Evolutionary conservation across 176 grass and related monocot genomes (phyloP).

Genomic region (Poa pratensis): DNA sequence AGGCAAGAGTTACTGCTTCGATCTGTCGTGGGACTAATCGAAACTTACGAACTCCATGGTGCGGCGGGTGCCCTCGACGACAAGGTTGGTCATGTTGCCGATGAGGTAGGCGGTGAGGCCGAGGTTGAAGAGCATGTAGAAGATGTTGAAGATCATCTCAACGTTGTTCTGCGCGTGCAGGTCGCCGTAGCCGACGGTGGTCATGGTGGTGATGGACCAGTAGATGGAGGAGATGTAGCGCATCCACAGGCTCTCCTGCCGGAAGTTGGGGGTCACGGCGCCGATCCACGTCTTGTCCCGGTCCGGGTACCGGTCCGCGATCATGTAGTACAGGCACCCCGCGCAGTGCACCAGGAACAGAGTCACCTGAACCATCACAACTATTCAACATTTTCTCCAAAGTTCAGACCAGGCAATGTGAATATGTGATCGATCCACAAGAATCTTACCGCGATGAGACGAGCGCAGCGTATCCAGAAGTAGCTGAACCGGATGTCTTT

Average conservation of each 20-base stretch:
- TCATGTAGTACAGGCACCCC: constrained; percentile 87
- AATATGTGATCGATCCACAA: background rate
- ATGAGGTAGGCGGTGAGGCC: constrained; percentile 93
- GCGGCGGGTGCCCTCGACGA: constrained; percentile 84
- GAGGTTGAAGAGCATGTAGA: constrained; percentile 96
- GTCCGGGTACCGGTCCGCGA: constrained; percentile 82
- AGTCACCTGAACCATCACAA: constrained; percentile 57
- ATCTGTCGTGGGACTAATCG: background rate
- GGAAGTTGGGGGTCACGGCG: constrained; percentile 83
- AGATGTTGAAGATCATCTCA: constrained; percentile 83
- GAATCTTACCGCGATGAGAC: constrained; percentile 59
- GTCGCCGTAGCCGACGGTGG: constrained; percentile 96
- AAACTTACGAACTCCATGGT: constrained; percentile 96
- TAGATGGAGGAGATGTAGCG: constrained; percentile 91
- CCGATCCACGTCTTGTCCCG: constrained; percentile 92
- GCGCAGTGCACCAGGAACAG: constrained; percentile 92
- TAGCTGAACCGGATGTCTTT: constrained; percentile 99
- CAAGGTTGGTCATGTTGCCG: constrained; percentile 98
- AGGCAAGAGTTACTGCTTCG: background rate
- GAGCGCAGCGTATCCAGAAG: constrained; percentile 81
- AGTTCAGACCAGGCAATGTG: background rate
- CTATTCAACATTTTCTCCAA: background rate
- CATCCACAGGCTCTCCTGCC: constrained; percentile 70
- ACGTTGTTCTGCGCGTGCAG: constrained; percentile 86
- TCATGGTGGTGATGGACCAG: constrained; percentile 99